Evolutionary conservation across 2,329 filamentous ascomycete genomes (phyloP), one percentile per base, ranked within the genome.

Genomic region (Alternaria gansuensis): DNA sequence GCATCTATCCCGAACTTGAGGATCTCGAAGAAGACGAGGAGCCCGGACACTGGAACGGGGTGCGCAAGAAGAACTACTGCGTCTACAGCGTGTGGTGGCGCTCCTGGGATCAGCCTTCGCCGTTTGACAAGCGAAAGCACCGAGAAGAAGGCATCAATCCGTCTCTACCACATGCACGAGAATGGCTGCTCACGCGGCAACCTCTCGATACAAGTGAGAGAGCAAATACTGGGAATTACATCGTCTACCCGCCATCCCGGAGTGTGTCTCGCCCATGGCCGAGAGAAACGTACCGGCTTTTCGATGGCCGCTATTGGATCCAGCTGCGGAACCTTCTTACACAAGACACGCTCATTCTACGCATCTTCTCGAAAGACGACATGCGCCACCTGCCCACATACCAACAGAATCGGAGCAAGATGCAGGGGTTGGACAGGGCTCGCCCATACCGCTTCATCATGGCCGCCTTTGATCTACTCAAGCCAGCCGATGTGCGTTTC

Each of bases 271-370:
- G 17, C 17, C 17, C 26, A 17, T 36, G 28, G 5, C 45, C 26
- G 13, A 45, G 50, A 45, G 39, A 36, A 31, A 26, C 51, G 45
- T 83, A 77, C 72, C 73, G 75, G 5, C 77, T 88, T 14, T 87
- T 84, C 78, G 85, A 87, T 65, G 78, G 81, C 45, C 79, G 85
- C 21, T 87, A 79, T 71, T 88, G 85, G 85, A 77, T 87, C 48
- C 79, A 78, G 2, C 54, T 87, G 10, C 67, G 71, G 28, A 77
- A 82, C 17, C 54, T 34, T n/a, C 43, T 65, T 4, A 68, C 68
- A 2, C 46, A 61, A 2, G 60, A 66, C 24, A 57, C 63, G 1
- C 57, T 84, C 5, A 59, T 75, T 2, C 63, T 85, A 21, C 81
- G 83, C 11, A 50, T 60, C 14, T 64, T 78, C 28, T 44, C 58